These are phyloP conservation scores for Schizophyllum amplum DNA, from an alignment of 1,284 basidiomycete genomes.

Conservation along the genomic window DNA sequence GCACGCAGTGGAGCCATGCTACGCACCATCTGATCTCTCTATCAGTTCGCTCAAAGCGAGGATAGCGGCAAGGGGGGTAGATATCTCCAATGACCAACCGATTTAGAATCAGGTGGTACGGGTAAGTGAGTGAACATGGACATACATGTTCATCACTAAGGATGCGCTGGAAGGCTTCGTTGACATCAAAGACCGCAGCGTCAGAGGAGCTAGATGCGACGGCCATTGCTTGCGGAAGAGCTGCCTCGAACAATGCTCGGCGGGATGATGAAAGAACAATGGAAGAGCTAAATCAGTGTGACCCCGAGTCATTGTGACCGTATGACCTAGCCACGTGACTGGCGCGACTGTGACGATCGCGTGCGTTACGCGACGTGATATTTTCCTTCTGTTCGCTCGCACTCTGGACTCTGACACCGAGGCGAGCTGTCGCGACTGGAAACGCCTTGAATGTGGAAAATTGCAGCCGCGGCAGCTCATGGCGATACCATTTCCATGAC, in stretches of 20 bases:
- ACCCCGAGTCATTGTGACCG: neutral
- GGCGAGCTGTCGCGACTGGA: too few relatives aligned
- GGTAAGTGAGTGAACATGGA: slow-evolving; percentile 7
- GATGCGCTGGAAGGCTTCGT: slow-evolving; percentile 44
- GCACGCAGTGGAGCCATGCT: slow-evolving; percentile 6
- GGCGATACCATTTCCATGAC: neutral
- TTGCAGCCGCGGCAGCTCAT: neutral
- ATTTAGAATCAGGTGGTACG: neutral
- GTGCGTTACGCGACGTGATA: neutral
- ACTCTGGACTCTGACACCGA: neutral
- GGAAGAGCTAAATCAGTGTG: neutral
- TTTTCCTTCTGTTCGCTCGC: neutral
- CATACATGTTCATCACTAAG: slow-evolving; percentile 52
- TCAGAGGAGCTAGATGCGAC: neutral
- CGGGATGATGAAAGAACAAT: neutral
- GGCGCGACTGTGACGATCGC: neutral
- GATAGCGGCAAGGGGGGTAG: slow-evolving; percentile 84
- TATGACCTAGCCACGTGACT: neutral
- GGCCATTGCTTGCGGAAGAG: neutral
- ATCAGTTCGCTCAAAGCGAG: slow-evolving; percentile 75
- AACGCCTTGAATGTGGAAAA: neutral
- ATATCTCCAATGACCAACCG: slow-evolving; percentile 40
- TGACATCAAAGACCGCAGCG: slow-evolving; percentile 32
- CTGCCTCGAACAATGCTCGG: neutral
- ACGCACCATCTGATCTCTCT: slow-evolving; percentile 60